Conservation (phyloP, 1,284 basidiomycete genomes). For the Salmacisia buchloeana region DNA sequence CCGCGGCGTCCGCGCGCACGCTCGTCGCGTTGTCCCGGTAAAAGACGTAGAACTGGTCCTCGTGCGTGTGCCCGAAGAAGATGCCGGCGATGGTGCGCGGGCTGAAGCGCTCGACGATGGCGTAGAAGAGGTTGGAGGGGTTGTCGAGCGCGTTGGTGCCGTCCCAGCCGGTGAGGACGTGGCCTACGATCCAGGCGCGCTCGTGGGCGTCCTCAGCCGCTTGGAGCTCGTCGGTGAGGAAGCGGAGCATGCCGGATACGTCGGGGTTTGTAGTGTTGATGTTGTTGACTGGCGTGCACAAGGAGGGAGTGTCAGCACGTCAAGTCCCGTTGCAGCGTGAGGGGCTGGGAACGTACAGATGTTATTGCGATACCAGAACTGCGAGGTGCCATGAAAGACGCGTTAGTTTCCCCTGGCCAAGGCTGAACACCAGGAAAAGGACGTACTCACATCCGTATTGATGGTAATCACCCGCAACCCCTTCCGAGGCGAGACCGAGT, state of each 20-base stretch:
- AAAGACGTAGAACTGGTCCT: constrained; percentile 72
- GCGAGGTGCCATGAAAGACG: background rate
- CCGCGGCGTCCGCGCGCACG: background rate
- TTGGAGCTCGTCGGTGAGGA: constrained; percentile 74
- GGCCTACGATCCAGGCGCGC: constrained; percentile 69
- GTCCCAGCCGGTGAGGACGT: constrained; percentile 66
- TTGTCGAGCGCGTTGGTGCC: constrained; percentile 60
- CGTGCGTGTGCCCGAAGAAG: constrained; percentile 76
- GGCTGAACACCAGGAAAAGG: background rate
- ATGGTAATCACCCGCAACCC: constrained; percentile 69
- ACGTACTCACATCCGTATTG: constrained; percentile 61
- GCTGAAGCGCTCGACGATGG: constrained; percentile 71
- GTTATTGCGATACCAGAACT: constrained; percentile 50
- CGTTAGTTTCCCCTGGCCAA: background rate
- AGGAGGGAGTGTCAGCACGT: background rate
- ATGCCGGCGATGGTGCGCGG: constrained; percentile 72
- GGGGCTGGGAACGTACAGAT: constrained; percentile 7
- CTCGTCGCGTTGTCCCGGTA: constrained; percentile 64
- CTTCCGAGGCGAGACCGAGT: constrained; percentile 64
- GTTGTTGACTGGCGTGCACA: constrained; percentile 57
- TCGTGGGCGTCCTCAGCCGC: constrained; percentile 36
- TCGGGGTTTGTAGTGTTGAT: constrained; percentile 69
- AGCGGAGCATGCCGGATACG: constrained; percentile 67
- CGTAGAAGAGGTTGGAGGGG: constrained; percentile 39
- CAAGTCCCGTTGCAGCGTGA: constrained; percentile 57